phyloP scores from a whole-genome alignment of 2,329 filamentous ascomycete species.

The Ophiostoma montium region DNA sequence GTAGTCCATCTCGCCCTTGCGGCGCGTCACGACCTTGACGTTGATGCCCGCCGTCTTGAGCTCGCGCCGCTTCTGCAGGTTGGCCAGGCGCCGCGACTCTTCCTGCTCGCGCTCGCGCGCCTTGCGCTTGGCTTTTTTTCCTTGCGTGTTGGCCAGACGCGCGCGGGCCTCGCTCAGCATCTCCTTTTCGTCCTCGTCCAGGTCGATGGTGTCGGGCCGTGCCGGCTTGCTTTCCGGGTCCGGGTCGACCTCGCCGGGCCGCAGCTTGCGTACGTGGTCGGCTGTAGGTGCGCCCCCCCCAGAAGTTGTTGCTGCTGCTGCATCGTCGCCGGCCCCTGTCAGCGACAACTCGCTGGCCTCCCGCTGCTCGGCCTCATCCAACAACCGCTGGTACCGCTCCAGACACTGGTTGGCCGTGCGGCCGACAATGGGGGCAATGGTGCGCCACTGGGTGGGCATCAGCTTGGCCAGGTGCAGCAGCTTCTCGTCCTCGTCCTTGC shows the following conservation, averaged over 20 bases:
- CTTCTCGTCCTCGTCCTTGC: conserved; percentile 96
- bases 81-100: conserved; percentile 77
- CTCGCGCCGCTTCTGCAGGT: conserved; percentile 88
- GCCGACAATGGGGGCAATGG: conserved; percentile 91
- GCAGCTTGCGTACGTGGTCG: conserved; percentile 77
- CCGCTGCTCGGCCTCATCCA: conserved; percentile 87
- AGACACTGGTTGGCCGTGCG: conserved; percentile 94
- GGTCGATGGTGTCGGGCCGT: conserved; percentile 88
- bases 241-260: conserved; percentile 90
- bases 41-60: conserved; percentile 97
- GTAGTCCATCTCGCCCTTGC: conserved; percentile 98
- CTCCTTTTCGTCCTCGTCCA: conserved; percentile 98
- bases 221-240: conserved; percentile 95
- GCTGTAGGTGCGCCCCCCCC: conserved; percentile 27
- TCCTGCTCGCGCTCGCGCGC: conserved; percentile 90
- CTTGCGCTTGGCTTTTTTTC: conserved; percentile 98
- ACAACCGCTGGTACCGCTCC: conserved; percentile 88
- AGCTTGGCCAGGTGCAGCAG: conserved; percentile 91
- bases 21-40: conserved; percentile 82
- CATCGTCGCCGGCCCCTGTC: conserved; percentile 59
- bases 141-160: conserved; percentile 91
- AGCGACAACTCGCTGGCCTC: conserved; percentile 72
- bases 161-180: conserved; percentile 97
- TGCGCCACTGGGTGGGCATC: conserved; percentile 98
- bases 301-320: conserved; percentile 54